Evolutionary conservation across 2,329 filamentous ascomycete genomes (phyloP).

Genomic region (Pestalotiopsis sp.): DNA sequence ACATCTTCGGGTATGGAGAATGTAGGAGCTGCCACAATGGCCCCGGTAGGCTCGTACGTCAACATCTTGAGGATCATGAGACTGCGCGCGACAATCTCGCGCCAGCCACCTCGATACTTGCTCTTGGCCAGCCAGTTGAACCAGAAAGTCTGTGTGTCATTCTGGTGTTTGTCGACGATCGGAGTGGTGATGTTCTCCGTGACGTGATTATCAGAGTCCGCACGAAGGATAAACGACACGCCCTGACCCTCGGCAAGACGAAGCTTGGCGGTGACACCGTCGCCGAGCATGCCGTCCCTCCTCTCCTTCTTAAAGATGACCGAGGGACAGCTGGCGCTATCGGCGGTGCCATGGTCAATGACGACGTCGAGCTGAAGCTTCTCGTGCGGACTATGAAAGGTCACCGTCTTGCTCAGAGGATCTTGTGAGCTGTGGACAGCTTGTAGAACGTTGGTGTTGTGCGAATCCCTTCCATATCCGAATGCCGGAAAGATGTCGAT

Average conservation of each 20-base stretch:
- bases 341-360: constrained; percentile 60
- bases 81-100: constrained; percentile 71
- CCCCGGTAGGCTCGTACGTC: constrained; percentile 78
- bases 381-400: constrained; percentile 61
- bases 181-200: constrained; percentile 60
- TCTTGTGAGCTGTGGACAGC: constrained; percentile 40
- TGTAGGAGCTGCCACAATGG: constrained; percentile 75
- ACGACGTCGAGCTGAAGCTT: constrained; percentile 70
- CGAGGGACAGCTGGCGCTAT: constrained; percentile 48
- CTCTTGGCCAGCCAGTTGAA: constrained; percentile 72
- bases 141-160: constrained; percentile 74
- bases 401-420: constrained; percentile 59
- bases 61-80: constrained; percentile 76
- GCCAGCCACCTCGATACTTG: constrained; percentile 72
- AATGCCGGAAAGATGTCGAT: constrained; percentile 75
- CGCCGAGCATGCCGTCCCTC: constrained; percentile 55
- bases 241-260: constrained; percentile 67
- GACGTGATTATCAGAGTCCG: constrained; percentile 60
- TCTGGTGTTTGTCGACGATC: constrained; percentile 64
- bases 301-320: constrained; percentile 59
- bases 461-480: constrained; percentile 67
- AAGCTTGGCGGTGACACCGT: constrained; percentile 65
- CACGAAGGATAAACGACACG: constrained; percentile 69
- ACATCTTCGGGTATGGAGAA: constrained; percentile 78
- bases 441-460: constrained; percentile 60